A percentile compares a stretch with the other conserved stretches of the same genome.
Evolutionary conservation across 2,329 filamentous ascomycete species (phyloP).

Genomic region (Colletotrichum australisinense): DNA sequence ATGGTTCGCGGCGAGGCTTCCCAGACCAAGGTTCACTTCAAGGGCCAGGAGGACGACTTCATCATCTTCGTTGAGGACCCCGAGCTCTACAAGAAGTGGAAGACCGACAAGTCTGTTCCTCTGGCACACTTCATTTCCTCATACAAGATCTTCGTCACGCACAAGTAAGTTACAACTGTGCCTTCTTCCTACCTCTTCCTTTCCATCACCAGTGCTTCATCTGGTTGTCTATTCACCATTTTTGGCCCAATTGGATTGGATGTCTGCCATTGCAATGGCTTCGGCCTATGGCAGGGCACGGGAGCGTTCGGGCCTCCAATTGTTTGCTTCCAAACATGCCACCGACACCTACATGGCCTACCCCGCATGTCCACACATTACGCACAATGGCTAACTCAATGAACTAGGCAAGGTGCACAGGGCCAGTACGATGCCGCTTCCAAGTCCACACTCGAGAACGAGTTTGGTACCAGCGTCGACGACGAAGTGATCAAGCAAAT

Average conservation of each 20-base stretch:
- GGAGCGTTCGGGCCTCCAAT: neutral
- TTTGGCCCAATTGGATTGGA: neutral
- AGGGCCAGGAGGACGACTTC: constrained; percentile 73
- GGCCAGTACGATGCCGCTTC: constrained; percentile 82
- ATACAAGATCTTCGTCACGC: constrained; percentile 91
- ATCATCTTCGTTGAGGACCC: constrained; percentile 69
- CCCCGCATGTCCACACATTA: neutral
- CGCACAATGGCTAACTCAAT: neutral
- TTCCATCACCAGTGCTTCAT: neutral
- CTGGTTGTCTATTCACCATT: too few relatives aligned
- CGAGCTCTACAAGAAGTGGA: constrained; percentile 82
- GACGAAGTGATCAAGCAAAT: constrained; percentile 88
- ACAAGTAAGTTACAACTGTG: constrained; percentile 75
- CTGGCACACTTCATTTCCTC: constrained; percentile 86
- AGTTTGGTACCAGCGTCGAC: constrained; percentile 85
- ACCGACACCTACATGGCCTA: neutral
- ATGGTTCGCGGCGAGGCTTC: constrained; percentile 80
- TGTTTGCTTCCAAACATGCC: neutral
- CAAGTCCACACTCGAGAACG: constrained; percentile 79
- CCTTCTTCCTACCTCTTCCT: neutral
- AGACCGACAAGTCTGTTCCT: constrained; percentile 80
- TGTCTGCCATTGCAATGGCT: neutral
- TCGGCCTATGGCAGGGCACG: neutral
- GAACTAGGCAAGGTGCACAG: constrained; percentile 82
- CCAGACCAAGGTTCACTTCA: constrained; percentile 86